Evolutionary conservation across 2,329 filamentous ascomycete species (phyloP).

Genomic region (Drechslerella dactyloides): DNA sequence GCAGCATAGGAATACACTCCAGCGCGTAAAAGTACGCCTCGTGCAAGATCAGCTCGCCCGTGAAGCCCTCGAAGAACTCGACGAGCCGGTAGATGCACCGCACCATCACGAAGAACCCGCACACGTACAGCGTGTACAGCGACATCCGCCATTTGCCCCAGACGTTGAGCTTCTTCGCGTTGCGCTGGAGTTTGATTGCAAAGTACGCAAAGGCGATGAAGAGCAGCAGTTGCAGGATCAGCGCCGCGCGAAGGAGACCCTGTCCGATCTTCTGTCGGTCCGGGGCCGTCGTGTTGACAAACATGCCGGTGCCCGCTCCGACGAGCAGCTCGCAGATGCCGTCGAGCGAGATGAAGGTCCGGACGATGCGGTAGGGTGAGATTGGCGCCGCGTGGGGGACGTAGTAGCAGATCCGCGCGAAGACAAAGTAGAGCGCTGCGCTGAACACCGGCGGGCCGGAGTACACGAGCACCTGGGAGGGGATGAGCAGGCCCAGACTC

Average conservation of each 20-base stretch:
- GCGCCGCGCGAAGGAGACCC: slow-evolving; percentile 38
- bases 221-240: slow-evolving; percentile 42
- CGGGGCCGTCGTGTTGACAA: slow-evolving; percentile 38
- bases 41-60: slow-evolving; percentile 26
- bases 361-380: slow-evolving; percentile 39
- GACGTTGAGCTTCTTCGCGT: slow-evolving; percentile 25
- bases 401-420: slow-evolving; percentile 43
- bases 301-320: slow-evolving; percentile 42
- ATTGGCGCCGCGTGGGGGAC: slow-evolving; percentile 47
- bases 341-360: slow-evolving; percentile 48
- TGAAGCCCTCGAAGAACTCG: slow-evolving; percentile 43
- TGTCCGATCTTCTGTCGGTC: slow-evolving; percentile 41
- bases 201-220: slow-evolving; percentile 46
- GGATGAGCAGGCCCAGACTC: slow-evolving; percentile 42
- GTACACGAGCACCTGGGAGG: slow-evolving; percentile 42
- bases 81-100: slow-evolving; percentile 46
- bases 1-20: slow-evolving; percentile 41
- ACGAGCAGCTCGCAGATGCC: slow-evolving; percentile 45
- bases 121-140: slow-evolving; percentile 45
- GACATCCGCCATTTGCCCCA: slow-evolving; percentile 34
- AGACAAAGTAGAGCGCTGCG: slow-evolving; percentile 44
- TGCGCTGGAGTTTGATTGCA: slow-evolving; percentile 34
- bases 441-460: slow-evolving; percentile 48
- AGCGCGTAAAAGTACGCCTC: slow-evolving; percentile 46
- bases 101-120: slow-evolving; percentile 35